phyloP scores from a whole-genome alignment of 169 alveolate genomes.

The Theileria sp. region DNA sequence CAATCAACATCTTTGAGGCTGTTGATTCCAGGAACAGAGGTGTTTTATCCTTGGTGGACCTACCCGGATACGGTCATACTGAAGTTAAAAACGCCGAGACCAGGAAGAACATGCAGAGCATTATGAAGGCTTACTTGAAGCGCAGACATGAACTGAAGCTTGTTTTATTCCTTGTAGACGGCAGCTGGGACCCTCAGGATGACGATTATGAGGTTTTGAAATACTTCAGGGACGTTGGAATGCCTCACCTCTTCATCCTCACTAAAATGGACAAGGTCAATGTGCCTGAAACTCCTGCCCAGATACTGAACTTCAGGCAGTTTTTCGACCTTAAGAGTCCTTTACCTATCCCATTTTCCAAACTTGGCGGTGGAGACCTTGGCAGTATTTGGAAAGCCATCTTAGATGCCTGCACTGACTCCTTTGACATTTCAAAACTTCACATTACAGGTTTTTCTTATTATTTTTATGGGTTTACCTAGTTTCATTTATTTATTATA shows the following conservation, averaged over 20 bases:
- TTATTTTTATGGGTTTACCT: background rate
- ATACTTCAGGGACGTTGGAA: constrained; percentile 17
- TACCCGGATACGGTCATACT: constrained; percentile 65
- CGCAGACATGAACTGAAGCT: constrained; percentile 62
- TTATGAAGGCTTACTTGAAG: constrained; percentile 60
- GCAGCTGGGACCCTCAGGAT: constrained; percentile 37
- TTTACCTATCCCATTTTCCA: constrained; percentile 57
- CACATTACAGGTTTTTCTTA: constrained; percentile 13
- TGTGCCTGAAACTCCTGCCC: constrained; percentile 52
- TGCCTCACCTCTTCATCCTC: constrained; percentile 45
- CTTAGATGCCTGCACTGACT: constrained; percentile 57
- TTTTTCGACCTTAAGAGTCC: constrained; percentile 48
- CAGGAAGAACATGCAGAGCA: constrained; percentile 52
- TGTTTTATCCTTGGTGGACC: constrained; percentile 49
- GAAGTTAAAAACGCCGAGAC: constrained; percentile 54
- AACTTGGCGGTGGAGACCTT: constrained; percentile 58
- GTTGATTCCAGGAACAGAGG: constrained; percentile 59
- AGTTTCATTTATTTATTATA: background rate
- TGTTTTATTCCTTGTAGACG: constrained; percentile 57
- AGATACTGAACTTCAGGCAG: constrained; percentile 44
- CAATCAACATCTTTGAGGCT: constrained; percentile 63
- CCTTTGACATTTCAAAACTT: constrained; percentile 32
- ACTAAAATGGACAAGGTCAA: constrained; percentile 68
- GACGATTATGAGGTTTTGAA: constrained; percentile 39
- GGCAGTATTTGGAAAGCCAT: constrained; percentile 63